Evolutionary conservation across 2,329 filamentous ascomycete species (phyloP).

Genomic region (Colletotrichum tropicicola): DNA sequence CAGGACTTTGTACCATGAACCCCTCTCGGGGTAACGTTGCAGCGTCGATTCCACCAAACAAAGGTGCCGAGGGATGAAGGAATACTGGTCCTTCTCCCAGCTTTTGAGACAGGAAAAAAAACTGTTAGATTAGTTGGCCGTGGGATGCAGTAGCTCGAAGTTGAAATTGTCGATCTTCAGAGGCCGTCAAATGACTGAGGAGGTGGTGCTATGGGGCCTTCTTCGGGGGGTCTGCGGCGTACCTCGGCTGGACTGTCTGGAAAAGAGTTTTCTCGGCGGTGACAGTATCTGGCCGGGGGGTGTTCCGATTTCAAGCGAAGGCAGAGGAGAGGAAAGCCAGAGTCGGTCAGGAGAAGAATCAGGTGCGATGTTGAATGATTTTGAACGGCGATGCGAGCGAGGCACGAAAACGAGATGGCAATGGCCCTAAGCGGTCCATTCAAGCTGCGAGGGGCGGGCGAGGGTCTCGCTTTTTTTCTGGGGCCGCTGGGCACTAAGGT

Average conservation of each 20-base stretch:
- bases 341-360: neutral
- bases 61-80: neutral
- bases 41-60: neutral
- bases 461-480: neutral
- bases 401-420: neutral
- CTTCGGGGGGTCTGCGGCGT: constrained; percentile 15
- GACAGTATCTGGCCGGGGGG: neutral
- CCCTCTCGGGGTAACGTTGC: constrained; percentile 17
- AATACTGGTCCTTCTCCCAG: neutral
- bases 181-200: neutral
- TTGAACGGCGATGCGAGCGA: neutral
- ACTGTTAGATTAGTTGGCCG: neutral
- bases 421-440: constrained; percentile 13
- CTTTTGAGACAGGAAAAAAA: neutral
- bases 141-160: too few species aligned
- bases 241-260: neutral
- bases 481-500: neutral
- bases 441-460: neutral
- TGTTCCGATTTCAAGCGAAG: neutral
- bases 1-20: neutral
- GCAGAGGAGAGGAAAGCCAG: too few species aligned
- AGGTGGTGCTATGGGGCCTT: neutral
- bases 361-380: neutral
- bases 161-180: too few species aligned
- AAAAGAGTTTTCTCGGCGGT: neutral